Base-by-base conservation (phyloP, 1,284 basidiomycete genomes). In the Pseudozyma sp. region DNA sequence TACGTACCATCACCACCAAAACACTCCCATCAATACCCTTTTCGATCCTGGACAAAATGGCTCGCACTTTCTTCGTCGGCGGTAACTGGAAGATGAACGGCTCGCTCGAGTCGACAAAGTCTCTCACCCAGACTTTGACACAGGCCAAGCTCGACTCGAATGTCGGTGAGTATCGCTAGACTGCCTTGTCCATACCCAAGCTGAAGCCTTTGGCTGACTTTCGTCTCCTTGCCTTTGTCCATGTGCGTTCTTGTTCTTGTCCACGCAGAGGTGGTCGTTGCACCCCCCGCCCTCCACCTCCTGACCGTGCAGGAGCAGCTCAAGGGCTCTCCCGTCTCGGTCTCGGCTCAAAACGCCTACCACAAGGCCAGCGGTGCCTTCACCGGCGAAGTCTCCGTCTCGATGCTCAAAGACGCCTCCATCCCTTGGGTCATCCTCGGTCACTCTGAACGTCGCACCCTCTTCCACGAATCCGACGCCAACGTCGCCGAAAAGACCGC, bases 351-450 rank as follows among this genome's bases (percentile, higher is more conserved):
- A 86, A 98, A 98, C 87, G 90, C 90, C 79, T 94, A 95, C 88
- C 88, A 88, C 85, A 92, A 94, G 86, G 83, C 89, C 13, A 90
- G 90, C 24, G 96, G 96, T 54, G 96, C 96, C 19, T 99, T 92
- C 88, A 99, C 97, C 10, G 96, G 81, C 31, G 81, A 83, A 59
- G 68, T 83, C 37, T 81, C 79, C 5, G 79, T 82, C 50, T 58
- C 58, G 31, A 94, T 97, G 87, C 89, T 98, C 81, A 89, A 88
- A 64, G 94, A 98, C 83, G 92, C 92, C 17, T 88, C 88, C 4
- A 90, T 98, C 76, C 92, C 92, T 64, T 98, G 93, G 86, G 94
- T 97, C 77, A 92, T 99, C 85, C 89, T 98, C 65, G 96, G 95
- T 89, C 96, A 99, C 88, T 97, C 94, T 49, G 97, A 99, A 86